phyloP scores from a whole-genome alignment of 2,329 filamentous ascomycete species.

The Fusarium chlamydosporum region DNA sequence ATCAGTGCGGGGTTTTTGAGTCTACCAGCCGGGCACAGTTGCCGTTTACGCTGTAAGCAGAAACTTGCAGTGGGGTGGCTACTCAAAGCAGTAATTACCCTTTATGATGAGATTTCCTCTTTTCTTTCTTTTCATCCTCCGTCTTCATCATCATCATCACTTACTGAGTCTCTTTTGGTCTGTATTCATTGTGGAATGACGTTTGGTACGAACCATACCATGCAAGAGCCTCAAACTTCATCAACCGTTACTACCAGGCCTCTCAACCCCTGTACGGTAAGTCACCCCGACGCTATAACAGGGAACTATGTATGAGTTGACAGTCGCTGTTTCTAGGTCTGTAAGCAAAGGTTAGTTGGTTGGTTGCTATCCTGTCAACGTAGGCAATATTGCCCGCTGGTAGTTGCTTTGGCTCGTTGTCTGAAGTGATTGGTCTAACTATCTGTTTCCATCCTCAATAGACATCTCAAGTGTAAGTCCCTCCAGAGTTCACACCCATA shows the following conservation, averaged over 20 bases:
- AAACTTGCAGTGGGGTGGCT: too few species aligned
- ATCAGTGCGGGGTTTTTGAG: constrained; percentile 20
- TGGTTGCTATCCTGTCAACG: constrained; percentile 7
- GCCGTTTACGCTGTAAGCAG: constrained; percentile 10
- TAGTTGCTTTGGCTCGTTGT: constrained; percentile 1
- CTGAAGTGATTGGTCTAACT: constrained; percentile 18
- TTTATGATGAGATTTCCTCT: constrained; percentile 12
- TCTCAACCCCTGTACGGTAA: constrained; percentile 44
- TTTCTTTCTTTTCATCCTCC: constrained; percentile 12
- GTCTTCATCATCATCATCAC: constrained; percentile 18
- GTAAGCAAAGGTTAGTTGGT: constrained; percentile 45
- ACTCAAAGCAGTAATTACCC: constrained; percentile 39
- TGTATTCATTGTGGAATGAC: constrained; percentile 20
- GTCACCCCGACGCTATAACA: constrained; percentile 7
- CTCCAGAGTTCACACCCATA: background rate
- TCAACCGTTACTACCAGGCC: constrained; percentile 33
- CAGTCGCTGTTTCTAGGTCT: constrained; percentile 32
- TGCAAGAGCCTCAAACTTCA: constrained; percentile 39
- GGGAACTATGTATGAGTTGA: constrained; percentile 20
- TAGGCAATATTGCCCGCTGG: constrained; percentile 25
- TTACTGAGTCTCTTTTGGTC: constrained; percentile 7
- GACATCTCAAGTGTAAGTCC: constrained; percentile 47
- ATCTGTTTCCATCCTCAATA: constrained; percentile 6
- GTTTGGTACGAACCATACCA: constrained; percentile 35
- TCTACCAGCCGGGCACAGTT: constrained; percentile 6